Percentiles rank a stretch among this genome's conserved stretches.
Evolutionary conservation across 768 basidiomycete genomes (phyloP).

Genomic region (Hericium erinaceus): DNA sequence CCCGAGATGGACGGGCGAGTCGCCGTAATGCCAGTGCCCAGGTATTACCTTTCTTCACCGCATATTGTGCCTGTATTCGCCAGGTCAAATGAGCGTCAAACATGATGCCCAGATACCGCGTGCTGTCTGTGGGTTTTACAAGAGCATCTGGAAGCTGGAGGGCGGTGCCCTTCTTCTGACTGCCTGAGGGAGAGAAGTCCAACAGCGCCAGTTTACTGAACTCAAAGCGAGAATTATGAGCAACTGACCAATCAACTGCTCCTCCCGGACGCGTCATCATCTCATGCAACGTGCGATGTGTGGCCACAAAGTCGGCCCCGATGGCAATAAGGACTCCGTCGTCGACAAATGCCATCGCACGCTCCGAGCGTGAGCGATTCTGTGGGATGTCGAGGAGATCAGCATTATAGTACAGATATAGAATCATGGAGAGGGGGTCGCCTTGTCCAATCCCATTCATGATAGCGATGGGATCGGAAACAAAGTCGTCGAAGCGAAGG

Average conservation of each 20-base stretch:
- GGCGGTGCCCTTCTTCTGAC: neutral
- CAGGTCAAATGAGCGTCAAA: conserved; percentile 2
- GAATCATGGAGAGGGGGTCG: conserved; percentile 16
- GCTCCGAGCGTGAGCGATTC: neutral
- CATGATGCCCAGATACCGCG: neutral
- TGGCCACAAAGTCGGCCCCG: conserved; percentile 15
- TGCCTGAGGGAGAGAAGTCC: neutral
- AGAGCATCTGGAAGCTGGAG: too few species aligned
- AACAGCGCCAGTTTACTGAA: neutral
- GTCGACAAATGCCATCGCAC: neutral
- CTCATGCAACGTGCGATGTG: neutral
- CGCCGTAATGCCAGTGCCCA: neutral
- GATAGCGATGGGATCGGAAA: conserved; percentile 3
- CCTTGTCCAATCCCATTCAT: conserved; percentile 17
- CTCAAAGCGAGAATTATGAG: neutral
- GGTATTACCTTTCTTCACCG: neutral
- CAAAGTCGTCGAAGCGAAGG: conserved; percentile 11
- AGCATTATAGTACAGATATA: conserved; percentile 18
- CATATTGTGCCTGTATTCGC: neutral
- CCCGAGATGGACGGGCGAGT: too few species aligned
- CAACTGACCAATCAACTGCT: neutral
- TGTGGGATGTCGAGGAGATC: conserved; percentile 11
- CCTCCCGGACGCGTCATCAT: conserved; percentile 1
- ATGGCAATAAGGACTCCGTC: conserved; percentile 14
- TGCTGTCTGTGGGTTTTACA: neutral